These are phyloP conservation scores for Suillus ampliporus DNA, from an alignment of 768 basidiomycete genomes.

Conservation along the genomic window DNA sequence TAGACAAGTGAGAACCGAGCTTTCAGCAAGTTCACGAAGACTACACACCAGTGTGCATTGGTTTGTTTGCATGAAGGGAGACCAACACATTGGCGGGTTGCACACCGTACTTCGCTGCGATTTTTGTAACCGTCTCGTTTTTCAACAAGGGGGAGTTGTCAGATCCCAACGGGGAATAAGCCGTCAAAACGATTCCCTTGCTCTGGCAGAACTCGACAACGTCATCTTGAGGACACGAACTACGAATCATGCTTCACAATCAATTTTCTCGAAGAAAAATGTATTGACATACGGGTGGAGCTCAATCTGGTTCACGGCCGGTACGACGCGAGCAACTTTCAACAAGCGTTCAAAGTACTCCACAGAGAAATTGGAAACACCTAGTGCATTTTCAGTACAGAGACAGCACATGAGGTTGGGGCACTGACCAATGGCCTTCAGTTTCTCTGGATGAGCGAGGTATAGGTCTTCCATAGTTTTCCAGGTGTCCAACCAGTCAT, in stretches of 20 bases:
- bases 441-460: constrained; percentile 68
- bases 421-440: constrained; percentile 72
- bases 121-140: constrained; percentile 61
- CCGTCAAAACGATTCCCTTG: constrained; percentile 73
- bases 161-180: constrained; percentile 83
- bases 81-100: constrained; percentile 70
- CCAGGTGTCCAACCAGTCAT: constrained; percentile 81
- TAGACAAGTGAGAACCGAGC: constrained; percentile 1
- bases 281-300: constrained; percentile 62
- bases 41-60: constrained; percentile 53
- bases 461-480: constrained; percentile 73
- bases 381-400: constrained; percentile 29
- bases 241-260: constrained; percentile 23
- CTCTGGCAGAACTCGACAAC: constrained; percentile 62
- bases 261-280: not conserved
- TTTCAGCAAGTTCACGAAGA: constrained; percentile 19
- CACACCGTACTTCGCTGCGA: constrained; percentile 67
- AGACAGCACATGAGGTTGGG: not conserved
- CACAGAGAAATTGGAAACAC: constrained; percentile 75
- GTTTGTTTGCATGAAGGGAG: constrained; percentile 74
- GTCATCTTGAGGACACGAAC: constrained; percentile 70
- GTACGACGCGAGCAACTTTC: constrained; percentile 57
- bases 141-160: constrained; percentile 68
- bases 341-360: constrained; percentile 67
- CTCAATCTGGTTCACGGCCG: constrained; percentile 84